Base-by-base conservation (phyloP, 495 filamentous ascomycete species). In the Talaromyces trachyspermus region DNA sequence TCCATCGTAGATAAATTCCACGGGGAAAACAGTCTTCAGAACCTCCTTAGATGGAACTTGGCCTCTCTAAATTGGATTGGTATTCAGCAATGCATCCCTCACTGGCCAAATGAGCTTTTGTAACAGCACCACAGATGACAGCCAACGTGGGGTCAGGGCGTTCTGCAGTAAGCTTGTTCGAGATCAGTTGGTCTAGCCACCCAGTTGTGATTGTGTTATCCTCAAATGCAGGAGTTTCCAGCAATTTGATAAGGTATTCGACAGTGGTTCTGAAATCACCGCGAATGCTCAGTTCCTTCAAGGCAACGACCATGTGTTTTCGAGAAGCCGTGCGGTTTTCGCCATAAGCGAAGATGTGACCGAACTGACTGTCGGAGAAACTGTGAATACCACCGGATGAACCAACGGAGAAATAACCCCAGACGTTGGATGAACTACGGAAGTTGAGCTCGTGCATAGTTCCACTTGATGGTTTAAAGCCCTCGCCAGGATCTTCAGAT, bases 361-460 rank as follows among this genome's bases (percentile, higher is more conserved):
- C 92, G 58, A 99, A 99, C 65, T 99, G 92, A 60, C 86, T 91
- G 77, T 99, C 92, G 3, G 92, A 96, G 75, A 95, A 99, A 62
- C 86, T 95, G 80, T 99, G 92, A 54, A 99, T 99, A 68, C 89
- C 88, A 73, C 89, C 89, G 30, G 88, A 80, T 14, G 89, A 89
- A 69, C 92, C 87, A 65, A 99, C 92, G 25, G 92, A 99, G 81
- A 99, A 99, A 69, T 99, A 99, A 76, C 92, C 92, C 92, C 92
- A 99, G 30, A 96, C 92, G 57, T 99, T 99, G 36, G 92, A 96
- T 56, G 90, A 95, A 72, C 83, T 89, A 49, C 92, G 79, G 83
- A 99, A 99, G 75, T 99, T 99, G 55, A 99, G 74, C 61, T 99
- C 92, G 71, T 96, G 92, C 83, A 99, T 92, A 49, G 88, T 95